Conservation (phyloP, 1,284 basidiomycete genomes). For the Heterobasidion occidentale region DNA sequence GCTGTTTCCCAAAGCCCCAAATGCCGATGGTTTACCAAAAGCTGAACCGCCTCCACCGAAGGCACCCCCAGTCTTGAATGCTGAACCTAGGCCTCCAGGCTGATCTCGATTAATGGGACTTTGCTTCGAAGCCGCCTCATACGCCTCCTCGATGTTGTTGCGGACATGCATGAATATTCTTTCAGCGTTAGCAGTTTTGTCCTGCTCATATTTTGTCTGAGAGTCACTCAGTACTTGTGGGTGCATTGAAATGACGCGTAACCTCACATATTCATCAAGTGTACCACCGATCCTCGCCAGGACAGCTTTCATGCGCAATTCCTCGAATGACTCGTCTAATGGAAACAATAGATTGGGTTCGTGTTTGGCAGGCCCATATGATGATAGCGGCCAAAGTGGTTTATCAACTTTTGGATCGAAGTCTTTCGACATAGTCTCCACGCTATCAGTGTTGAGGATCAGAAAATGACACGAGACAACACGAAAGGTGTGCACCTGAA, state of each 20-base stretch:
- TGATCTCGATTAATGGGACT: conserved; percentile 9
- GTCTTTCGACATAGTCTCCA: conserved; percentile 55
- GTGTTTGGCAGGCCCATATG: conserved; percentile 72
- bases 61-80: conserved; percentile 7
- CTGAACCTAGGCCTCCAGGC: conserved; percentile 6
- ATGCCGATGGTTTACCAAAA: conserved; percentile 18
- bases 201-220: conserved; percentile 51
- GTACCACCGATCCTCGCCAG: conserved; percentile 51
- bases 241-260: not conserved
- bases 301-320: conserved; percentile 66
- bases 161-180: conserved; percentile 36
- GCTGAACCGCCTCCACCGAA: conserved; percentile 14
- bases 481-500: conserved; percentile 10
- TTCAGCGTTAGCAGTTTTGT: conserved; percentile 32
- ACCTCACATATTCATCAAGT: conserved; percentile 63
- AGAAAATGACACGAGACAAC: conserved; percentile 1
- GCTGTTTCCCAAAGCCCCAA: conserved; percentile 13
- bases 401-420: conserved; percentile 51
- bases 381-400: conserved; percentile 79
- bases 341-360: conserved; percentile 65
- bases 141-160: conserved; percentile 38
- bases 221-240: conserved; percentile 3
- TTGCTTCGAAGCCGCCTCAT: conserved; percentile 40
- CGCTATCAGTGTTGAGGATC: conserved; percentile 26
- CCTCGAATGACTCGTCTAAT: conserved; percentile 76